Base-by-base conservation (phyloP, 371 early-diverging fungal species). In the Mycotypha africana region DNA sequence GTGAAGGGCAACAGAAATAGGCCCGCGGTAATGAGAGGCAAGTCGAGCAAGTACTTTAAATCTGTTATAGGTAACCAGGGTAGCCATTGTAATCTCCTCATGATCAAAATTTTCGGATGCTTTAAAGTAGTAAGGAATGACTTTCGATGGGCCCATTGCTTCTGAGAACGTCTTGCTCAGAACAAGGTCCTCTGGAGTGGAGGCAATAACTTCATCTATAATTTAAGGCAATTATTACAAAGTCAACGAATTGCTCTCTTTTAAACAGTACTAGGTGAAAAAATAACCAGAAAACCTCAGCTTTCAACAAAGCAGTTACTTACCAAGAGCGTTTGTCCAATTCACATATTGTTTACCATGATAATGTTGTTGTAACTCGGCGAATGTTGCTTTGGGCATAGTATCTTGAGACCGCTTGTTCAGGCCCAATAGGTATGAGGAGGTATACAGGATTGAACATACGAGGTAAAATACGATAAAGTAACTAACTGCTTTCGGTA, bases 1-100 rank as follows among this genome's bases (percentile, higher is more conserved):
- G 38, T 85, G 81, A 44, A 85, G 70, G 11, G 79, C 75, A 25
- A 81, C 84, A 11, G 85, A 85, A 31, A 85, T 74, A 23, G 84
- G 85, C 0, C 76, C 83, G 57, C 78, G 64, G 54, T 82, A 80
- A 40, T 74, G 73, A 34, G 74, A 67, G 20, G 78, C 83, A 2
- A 82, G 60, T 16, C 78, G 66, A 58, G 74, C 67, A 0, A 75
- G 49, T 1, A 78, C 71, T 8, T 52, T 48, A 38, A 79, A 72
- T 46, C 82, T 67, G 49, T 79, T 73, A 42, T 68, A 67, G n/a
- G 82, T 80, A 24, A 82, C 78, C 37, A 82, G 45, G 4, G 82
- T 82, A 14, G 82, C 67, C 21, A 82, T 76, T 6, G 81, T 82
- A 24, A 84, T 72, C 31, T 82, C 84, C 55, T 79, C 76, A 26